Evolutionary conservation across 108 stramenopile genomes (phyloP), one percentile per base, ranked within the genome.

Genomic region (Cyclotella cryptica): DNA sequence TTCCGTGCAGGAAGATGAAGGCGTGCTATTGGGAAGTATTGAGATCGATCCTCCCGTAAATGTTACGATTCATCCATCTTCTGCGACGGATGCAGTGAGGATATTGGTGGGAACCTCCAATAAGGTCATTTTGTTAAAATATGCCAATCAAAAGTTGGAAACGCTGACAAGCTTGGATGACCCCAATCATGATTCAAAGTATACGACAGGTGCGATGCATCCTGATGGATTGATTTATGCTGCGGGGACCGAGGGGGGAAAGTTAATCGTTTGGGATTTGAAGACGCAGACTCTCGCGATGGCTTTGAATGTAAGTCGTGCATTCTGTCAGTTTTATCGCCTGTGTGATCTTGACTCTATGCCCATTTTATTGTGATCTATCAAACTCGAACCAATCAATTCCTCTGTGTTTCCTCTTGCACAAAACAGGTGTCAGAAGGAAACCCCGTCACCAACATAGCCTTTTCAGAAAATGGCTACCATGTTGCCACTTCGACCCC

Each of bases 151-250:
- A 9, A 30, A 68, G 17, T 52, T 72, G 71, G 69, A 65, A n/a
- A 54, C 74, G 19, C 35, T 70, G 51, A 51, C 74, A 27, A 30
- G 40, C 21, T 84, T 80, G 62, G 42, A 73, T 43, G 54, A 27
- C 21, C 35, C 40, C 21, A 72, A 62, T n/a, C 9, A 53, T 30
- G 61, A 65, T 42, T 69, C 51, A 13, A 71, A 74, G 18, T 89
- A 83, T 60, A 84, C 92, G 1, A 78, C 76, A 40, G 92, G 87
- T 13, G 84, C 71, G 26, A 42, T 98, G 53, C 98, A 98, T 83
- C 96, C 96, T 12, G 98, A 98, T 85, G 98, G 98, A 27, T 72
- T 97, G 19, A 85, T 98, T 53, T 90, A 90, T 66, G 90, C 79
- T n/a, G 78, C 75, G 0, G 96, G 91, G 14, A 87, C 87, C 3